phyloP scores from a whole-genome alignment of 257 asterid genomes.

The Parsonsia alboflavescens region DNA sequence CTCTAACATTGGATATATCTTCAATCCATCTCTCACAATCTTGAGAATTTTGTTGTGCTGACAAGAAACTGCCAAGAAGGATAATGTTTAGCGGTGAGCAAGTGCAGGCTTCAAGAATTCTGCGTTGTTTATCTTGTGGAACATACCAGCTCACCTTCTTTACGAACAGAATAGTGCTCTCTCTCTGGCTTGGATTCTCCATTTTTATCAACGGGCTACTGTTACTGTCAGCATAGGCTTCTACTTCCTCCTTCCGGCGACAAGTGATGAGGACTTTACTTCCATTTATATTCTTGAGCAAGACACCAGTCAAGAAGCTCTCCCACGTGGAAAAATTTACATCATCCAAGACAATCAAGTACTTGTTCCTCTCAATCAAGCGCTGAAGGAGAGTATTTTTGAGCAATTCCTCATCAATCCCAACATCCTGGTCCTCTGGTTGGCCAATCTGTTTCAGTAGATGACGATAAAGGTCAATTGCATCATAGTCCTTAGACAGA shows the following conservation, averaged over 20 bases:
- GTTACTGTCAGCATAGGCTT: background rate
- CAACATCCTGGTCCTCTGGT: slow-evolving; percentile 15
- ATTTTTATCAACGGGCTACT: background rate
- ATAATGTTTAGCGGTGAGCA: slow-evolving; percentile 22
- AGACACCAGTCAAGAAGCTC: slow-evolving; percentile 8
- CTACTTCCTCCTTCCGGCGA: background rate
- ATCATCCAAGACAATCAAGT: slow-evolving; percentile 30
- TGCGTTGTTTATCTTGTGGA: background rate
- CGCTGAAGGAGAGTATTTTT: slow-evolving; percentile 5
- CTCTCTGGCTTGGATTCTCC: background rate
- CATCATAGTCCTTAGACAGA: slow-evolving; percentile 6
- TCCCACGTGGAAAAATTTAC: slow-evolving; percentile 15
- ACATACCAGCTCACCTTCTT: slow-evolving; percentile 16
- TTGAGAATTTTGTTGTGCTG: background rate
- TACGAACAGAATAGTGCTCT: slow-evolving; percentile 16
- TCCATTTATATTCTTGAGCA: slow-evolving; percentile 12
- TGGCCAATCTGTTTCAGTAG: slow-evolving; percentile 23
- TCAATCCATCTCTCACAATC: background rate
- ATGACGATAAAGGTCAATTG: slow-evolving; percentile 16
- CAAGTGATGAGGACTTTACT: slow-evolving; percentile 24
- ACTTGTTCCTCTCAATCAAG: slow-evolving; percentile 14
- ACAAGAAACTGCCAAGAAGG: slow-evolving; percentile 35
- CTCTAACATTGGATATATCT: background rate
- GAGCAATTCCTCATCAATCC: background rate
- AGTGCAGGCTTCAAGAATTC: slow-evolving; percentile 12